Evolutionary conservation across 495 filamentous ascomycete genomes (phyloP), one percentile per base, ranked within the genome.

Genomic region (Hypoxylon trugodes): DNA sequence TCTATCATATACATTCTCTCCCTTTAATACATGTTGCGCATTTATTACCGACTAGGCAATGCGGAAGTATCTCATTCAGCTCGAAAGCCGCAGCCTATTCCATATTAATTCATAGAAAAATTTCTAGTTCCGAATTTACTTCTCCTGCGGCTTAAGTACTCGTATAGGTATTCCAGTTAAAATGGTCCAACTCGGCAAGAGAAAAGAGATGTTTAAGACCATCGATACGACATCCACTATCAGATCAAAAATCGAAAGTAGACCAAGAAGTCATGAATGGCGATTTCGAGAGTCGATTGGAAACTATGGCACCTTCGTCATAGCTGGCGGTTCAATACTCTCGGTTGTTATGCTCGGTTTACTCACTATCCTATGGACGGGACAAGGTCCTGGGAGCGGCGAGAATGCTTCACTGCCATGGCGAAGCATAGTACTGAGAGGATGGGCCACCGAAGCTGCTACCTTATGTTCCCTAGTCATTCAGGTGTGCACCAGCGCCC

Each of bases 381-480:
- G 62, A 36, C 49, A 55, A 19, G 53, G 59, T 0, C 32, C 45
- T 12, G 32, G 24, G n/a, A 57, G 48, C 3, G 48, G 58, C n/a
- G 40, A 56, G 26, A 13, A 19, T 33, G 51, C 57, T 6, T 47
- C 62, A 2, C 4, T 28, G 4, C 21, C 42, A 3, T 66, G 62
- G 62, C 62, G 62, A 3, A 47, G 15, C 28, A 43, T 66, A 19
- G 55, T 51, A 2, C 13, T 57, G 6, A 49, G 26, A 13, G 40
- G 52, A 19, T 33, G 48, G 32, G 36, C 61, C 43, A 52, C 50
- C 36, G 55, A 56, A 43, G 47, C 56, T 12, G 48, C 57, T 40
- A 66, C 62, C n/a, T 43, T 66, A 4, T 55, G 55, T 16, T 49
- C 62, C 0, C 42, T 59, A 5, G 42, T 66, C 19, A 59, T 66